Conservation (phyloP, 2,329 filamentous ascomycete genomes). For the Colletotrichum brevisporum region DNA sequence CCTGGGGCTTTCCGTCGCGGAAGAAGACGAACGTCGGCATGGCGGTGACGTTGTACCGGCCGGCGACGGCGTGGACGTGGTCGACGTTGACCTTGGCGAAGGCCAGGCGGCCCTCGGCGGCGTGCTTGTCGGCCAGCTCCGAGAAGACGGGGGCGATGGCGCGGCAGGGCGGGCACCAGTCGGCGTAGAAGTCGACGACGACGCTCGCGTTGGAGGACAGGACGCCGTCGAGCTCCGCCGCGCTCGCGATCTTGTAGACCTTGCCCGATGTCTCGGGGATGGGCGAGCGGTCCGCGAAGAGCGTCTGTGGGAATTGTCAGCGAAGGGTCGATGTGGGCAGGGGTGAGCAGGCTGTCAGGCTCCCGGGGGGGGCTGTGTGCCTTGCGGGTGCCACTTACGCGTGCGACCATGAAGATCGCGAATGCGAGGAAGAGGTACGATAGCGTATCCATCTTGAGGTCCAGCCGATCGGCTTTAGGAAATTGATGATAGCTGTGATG, state of each 20-base stretch:
- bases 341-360: background rate
- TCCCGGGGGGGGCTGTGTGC: background rate
- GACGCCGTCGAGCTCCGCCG: constrained; percentile 53
- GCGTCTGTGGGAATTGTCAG: constrained; percentile 21
- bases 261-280: constrained; percentile 57
- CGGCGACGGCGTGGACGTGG: constrained; percentile 63
- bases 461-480: background rate
- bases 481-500: background rate
- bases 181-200: constrained; percentile 64
- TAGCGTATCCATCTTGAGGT: constrained; percentile 15
- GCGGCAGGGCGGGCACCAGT: constrained; percentile 67
- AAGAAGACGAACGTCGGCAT: constrained; percentile 75
- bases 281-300: constrained; percentile 48
- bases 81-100: constrained; percentile 75
- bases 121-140: constrained; percentile 56
- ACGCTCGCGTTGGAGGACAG: constrained; percentile 57
- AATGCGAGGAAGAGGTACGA: constrained; percentile 8
- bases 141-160: constrained; percentile 61
- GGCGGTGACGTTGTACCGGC: constrained; percentile 64
- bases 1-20: constrained; percentile 60
- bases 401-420: constrained; percentile 17
- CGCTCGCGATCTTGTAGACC: constrained; percentile 51
- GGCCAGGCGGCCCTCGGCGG: constrained; percentile 56
- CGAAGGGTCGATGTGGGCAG: background rate
- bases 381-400: constrained; percentile 3